A percentile compares a stretch with the other conserved stretches of the same genome.
These are phyloP conservation scores for Vitis hybrid DNA, from an alignment of 177 flowering plant species.

Conservation along the genomic window DNA sequence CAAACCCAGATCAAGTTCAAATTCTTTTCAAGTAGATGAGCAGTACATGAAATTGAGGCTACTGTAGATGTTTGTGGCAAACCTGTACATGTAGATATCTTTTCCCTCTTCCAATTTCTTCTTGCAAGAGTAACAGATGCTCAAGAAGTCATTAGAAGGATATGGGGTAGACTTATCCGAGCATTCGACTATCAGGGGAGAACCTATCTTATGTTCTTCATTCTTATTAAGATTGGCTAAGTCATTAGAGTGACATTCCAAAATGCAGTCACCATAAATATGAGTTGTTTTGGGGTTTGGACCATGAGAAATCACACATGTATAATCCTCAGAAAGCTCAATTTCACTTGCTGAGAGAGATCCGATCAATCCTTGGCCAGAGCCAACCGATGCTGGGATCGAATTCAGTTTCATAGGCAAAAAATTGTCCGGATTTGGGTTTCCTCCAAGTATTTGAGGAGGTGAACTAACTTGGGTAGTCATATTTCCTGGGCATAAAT, in stretches of 20 bases:
- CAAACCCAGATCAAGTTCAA: neutral
- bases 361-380: constrained; percentile 23
- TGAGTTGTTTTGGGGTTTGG: constrained; percentile 79
- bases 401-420: constrained; percentile 25
- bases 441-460: constrained; percentile 17
- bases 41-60: no score
- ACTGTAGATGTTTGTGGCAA: neutral
- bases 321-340: constrained; percentile 83
- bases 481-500: constrained; percentile 23
- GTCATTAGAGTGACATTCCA: constrained; percentile 54
- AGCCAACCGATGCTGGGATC: constrained; percentile 24
- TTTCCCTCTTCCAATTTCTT: constrained; percentile 67
- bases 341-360: constrained; percentile 54
- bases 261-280: constrained; percentile 73
- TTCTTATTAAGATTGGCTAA: constrained; percentile 20
- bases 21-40: neutral
- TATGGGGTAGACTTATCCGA: constrained; percentile 12
- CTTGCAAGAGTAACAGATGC: constrained; percentile 64
- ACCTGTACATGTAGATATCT: constrained; percentile 90
- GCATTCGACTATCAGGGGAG: constrained; percentile 11
- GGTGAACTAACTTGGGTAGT: constrained; percentile 17
- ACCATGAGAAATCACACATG: constrained; percentile 71
- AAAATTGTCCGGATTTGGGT: constrained; percentile 24
- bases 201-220: constrained; percentile 16
- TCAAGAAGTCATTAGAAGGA: constrained; percentile 56